Base-by-base conservation (phyloP, 257 asterid species). In the Primulina huaijiensis region DNA sequence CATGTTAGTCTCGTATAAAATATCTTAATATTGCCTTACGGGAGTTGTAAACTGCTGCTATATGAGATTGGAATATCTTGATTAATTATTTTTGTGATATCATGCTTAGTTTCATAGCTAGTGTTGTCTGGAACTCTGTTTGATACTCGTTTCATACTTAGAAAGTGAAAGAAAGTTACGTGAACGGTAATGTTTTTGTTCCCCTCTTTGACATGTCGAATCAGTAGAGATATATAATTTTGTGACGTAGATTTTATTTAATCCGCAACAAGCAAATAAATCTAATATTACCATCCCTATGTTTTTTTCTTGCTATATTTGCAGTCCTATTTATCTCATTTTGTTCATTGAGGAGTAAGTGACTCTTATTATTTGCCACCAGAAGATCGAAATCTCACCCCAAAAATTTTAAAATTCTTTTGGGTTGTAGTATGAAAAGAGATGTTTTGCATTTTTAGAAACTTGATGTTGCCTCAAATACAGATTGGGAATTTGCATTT, bases 21-120 rank as follows among this genome's bases (percentile, higher is more conserved):
- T 73, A 64, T 62, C 33, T 25, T 30, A 2, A 14, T 64, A 23
- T 6, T n/a, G 58, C 53, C 33, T 35, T 67, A 27, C 64, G n/a
- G 31, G 34, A 25, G 59, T 19, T 33, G n/a, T 30, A 29, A 66
- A 64, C 14, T 69, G 38, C 35, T 19, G 63, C 29, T 35, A 64
- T 19, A 37, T 19, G 33, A 64, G 64, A 59, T 64, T 60, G 30
- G 21, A 29, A 52, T 43, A 65, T 29, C 43, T 40, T 72, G 9
- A 4, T 34, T 33, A 50, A 1, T 55, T 43, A 23, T 23, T 14
- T 2, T 23, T 43, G 11, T 21, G 25, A 43, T 1, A 8, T 29
- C 34, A 19, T 37, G 12, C 30, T 19, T 74, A 11, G 12, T 68
- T 72, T 53, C 58, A 12, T 52, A 3, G 17, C 60, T 73, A 19